phyloP scores from a whole-genome alignment of 495 filamentous ascomycete genomes.

The Talaromyces wortmannii region DNA sequence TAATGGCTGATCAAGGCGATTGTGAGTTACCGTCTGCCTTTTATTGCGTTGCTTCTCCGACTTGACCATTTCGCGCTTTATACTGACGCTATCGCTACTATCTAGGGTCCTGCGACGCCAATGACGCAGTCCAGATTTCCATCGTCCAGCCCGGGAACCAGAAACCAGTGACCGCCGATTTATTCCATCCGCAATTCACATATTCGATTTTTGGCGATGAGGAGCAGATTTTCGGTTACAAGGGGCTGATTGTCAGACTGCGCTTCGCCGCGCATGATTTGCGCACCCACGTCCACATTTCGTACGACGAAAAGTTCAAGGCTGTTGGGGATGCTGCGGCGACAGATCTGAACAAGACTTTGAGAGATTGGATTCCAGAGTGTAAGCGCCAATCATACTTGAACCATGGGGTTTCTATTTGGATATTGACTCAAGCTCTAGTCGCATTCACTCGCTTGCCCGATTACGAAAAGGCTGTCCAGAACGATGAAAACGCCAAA shows the following conservation, averaged over 20 bases:
- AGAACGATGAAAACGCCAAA: conserved; percentile 41
- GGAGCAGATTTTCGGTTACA: conserved; percentile 87
- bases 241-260: conserved; percentile 66
- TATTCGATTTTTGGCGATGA: conserved; percentile 90
- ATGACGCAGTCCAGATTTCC: conserved; percentile 65
- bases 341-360: conserved; percentile 53
- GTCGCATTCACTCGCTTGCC: conserved; percentile 50
- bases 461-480: conserved; percentile 53
- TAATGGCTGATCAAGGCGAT: conserved; percentile 41
- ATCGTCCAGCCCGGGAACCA: conserved; percentile 52
- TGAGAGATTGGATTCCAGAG: conserved; percentile 63
- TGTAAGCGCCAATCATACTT: conserved; percentile 32
- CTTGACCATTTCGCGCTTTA: not conserved
- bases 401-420: conserved; percentile 2
- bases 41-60: conserved; percentile 5
- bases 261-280: conserved; percentile 77
- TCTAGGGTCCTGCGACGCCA: conserved; percentile 68
- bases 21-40: conserved; percentile 28
- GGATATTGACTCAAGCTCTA: not conserved
- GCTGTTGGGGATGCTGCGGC: conserved; percentile 63
- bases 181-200: conserved; percentile 81
- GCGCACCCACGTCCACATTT: conserved; percentile 64
- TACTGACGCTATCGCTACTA: not conserved
- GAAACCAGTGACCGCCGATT: conserved; percentile 49
- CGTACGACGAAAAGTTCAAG: conserved; percentile 67